A percentile compares a stretch with the other conserved stretches of the same genome.
Evolutionary conservation across 139 green algal genomes (phyloP).

Genomic region (Edaphochlamys debaryana): DNA sequence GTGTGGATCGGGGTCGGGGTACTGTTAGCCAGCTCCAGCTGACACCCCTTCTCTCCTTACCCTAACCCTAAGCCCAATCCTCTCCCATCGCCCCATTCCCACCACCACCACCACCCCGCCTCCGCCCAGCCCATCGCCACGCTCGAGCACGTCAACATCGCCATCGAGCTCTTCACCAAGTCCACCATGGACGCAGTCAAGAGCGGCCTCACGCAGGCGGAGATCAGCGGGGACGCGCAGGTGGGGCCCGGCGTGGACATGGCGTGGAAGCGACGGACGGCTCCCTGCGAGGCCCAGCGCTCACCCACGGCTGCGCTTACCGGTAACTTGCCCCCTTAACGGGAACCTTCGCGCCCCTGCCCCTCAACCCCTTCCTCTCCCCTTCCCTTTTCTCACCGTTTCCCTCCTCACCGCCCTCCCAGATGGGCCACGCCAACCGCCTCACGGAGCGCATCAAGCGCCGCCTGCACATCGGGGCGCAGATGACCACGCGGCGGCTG

Average conservation of each 20-base stretch:
- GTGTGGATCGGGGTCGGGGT: too few species aligned
- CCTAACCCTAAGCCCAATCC: too few species aligned
- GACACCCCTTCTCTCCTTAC: too few species aligned
- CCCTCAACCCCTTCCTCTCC: too few species aligned
- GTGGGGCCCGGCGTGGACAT: neutral
- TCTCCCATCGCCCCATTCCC: too few species aligned
- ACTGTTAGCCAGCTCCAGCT: too few species aligned
- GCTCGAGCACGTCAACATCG: slow-evolving; percentile 55
- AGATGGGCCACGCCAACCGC: slow-evolving; percentile 50
- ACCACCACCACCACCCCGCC: too few species aligned
- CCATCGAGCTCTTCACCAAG: slow-evolving; percentile 60
- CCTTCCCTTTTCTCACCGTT: too few species aligned
- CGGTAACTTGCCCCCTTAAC: too few species aligned
- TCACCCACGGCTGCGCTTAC: too few species aligned
- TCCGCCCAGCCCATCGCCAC: slow-evolving; percentile 47
- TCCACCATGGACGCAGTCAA: slow-evolving; percentile 60
- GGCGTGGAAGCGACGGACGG: neutral
- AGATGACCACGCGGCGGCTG: slow-evolving; percentile 48
- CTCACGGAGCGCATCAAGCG: slow-evolving; percentile 55
- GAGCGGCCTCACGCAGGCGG: slow-evolving; percentile 40
- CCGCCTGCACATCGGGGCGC: slow-evolving; percentile 50
- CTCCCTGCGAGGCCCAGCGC: too few species aligned
- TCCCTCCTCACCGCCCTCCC: neutral
- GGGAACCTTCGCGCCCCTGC: too few species aligned
- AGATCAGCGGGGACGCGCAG: slow-evolving; percentile 30